Conservation (phyloP, 2,329 filamentous ascomycete genomes). For the Paecilomyces niveus region DNA sequence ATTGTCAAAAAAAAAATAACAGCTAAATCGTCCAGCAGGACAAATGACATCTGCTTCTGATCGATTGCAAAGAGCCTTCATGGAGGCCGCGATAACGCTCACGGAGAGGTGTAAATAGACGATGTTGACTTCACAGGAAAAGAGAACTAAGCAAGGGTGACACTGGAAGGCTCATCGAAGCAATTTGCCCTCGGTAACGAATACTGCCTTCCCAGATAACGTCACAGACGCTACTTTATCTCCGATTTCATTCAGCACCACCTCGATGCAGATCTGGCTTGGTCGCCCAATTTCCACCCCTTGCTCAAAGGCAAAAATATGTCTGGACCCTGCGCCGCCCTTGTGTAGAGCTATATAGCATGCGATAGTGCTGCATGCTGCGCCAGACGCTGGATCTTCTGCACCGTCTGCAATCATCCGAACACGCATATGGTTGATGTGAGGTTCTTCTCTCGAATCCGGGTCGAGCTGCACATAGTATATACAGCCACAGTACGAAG, state of each 20-base stretch:
- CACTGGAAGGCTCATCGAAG: not conserved
- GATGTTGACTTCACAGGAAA: not conserved
- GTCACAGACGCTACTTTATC: constrained; percentile 10
- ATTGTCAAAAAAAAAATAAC: not conserved
- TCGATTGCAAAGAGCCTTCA: not conserved
- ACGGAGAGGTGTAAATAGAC: not conserved
- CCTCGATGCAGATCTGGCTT: constrained; percentile 43
- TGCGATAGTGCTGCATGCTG: constrained; percentile 41
- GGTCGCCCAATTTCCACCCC: constrained; percentile 46
- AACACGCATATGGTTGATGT: constrained; percentile 21
- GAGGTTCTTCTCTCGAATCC: constrained; percentile 17
- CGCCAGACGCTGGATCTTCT: constrained; percentile 47
- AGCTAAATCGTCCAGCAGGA: not conserved
- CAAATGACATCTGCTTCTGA: not conserved
- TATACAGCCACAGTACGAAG: constrained; percentile 21
- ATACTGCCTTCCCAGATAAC: constrained; percentile 10
- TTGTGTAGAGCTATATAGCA: constrained; percentile 39
- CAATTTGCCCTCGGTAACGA: constrained; percentile 9
- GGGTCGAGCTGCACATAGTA: constrained; percentile 21
- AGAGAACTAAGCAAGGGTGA: not conserved
- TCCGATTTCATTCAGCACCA: constrained; percentile 20
- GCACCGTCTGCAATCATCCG: constrained; percentile 22
- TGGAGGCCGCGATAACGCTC: not conserved
- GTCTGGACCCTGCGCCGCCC: constrained; percentile 21
- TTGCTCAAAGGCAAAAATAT: constrained; percentile 39